phyloP scores from a whole-genome alignment of 192 early-diverging fungal genomes.

The Backusella macrospora region DNA sequence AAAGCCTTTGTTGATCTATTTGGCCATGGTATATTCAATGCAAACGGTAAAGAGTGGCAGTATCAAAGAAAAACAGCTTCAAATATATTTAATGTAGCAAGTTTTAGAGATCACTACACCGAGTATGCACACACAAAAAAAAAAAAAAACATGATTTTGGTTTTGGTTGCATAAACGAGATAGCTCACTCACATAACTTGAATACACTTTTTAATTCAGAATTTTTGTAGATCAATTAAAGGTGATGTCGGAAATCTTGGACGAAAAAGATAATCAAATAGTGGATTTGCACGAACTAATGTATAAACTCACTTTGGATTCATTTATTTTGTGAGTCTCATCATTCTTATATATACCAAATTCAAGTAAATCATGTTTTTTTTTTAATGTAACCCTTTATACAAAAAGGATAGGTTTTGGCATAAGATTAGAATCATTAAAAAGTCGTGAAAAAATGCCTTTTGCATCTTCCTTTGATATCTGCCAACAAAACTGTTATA shows the following conservation, averaged over 20 bases:
- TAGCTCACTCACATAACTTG: too few species aligned
- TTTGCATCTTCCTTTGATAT: conserved; percentile 56
- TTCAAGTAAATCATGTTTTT: not conserved
- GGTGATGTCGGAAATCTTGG: conserved; percentile 22
- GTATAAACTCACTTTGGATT: conserved; percentile 49
- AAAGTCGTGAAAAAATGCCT: conserved; percentile 33
- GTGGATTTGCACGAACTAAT: conserved; percentile 49
- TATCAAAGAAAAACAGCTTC: conserved; percentile 54
- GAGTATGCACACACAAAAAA: conserved; percentile 17
- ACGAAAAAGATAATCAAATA: conserved; percentile 27
- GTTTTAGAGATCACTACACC: conserved; percentile 36
- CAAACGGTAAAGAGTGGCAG: conserved; percentile 53
- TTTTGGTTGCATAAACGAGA: too few species aligned
- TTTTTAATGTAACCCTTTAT: not conserved
- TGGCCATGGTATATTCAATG: conserved; percentile 70
- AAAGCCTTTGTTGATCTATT: conserved; percentile 52
- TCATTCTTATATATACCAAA: not conserved
- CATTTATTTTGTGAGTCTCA: conserved; percentile 42
- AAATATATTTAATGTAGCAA: conserved; percentile 36
- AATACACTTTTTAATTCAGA: not conserved
- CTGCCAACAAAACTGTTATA: conserved; percentile 36
- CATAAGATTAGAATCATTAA: conserved; percentile 44
- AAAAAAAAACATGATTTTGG: not conserved
- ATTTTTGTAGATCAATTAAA: conserved; percentile 31
- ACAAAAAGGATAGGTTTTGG: conserved; percentile 41